phyloP scores from a whole-genome alignment of 2,329 filamentous ascomycete species.

The Neonectria neomacrospora region DNA sequence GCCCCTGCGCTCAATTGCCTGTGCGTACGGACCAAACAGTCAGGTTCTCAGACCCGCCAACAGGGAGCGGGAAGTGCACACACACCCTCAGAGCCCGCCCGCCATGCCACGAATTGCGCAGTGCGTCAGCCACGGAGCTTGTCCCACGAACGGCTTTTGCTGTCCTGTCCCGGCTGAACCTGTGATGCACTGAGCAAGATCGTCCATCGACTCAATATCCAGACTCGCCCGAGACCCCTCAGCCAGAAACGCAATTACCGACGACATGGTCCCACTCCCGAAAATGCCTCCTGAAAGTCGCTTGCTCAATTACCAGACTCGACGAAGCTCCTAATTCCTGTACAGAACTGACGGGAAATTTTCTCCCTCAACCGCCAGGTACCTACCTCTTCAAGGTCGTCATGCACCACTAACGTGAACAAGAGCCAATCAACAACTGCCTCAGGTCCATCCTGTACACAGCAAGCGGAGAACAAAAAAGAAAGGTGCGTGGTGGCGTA shows the following conservation, averaged over 20 bases:
- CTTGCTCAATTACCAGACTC: conserved; percentile 9
- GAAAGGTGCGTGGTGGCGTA: conserved; percentile 14
- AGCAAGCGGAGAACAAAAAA: conserved; percentile 15
- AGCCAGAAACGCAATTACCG: conserved; percentile 3
- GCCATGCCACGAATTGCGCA: conserved; percentile 13
- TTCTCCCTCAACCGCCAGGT: neutral
- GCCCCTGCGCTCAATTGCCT: conserved; percentile 5
- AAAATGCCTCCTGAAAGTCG: conserved; percentile 8
- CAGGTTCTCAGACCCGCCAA: conserved; percentile 24
- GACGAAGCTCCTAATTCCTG: neutral
- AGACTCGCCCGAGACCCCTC: conserved; percentile 19
- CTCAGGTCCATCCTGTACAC: conserved; percentile 1
- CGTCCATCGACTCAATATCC: conserved; percentile 14
- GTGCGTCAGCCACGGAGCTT: conserved; percentile 13
- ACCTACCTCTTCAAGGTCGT: conserved; percentile 3
- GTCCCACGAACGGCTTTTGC: neutral
- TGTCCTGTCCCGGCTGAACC: neutral
- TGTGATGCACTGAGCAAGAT: conserved; percentile 14
- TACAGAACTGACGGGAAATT: conserved; percentile 1
- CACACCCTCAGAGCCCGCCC: conserved; percentile 23
- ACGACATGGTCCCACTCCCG: conserved; percentile 9
- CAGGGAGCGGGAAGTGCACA: conserved; percentile 44
- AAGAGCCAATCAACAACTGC: conserved; percentile 10
- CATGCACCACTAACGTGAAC: conserved; percentile 14
- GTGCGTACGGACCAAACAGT: neutral